Evolutionary conservation across 805 yeast species (phyloP), one percentile per base, ranked within the genome.

Genomic region (Starmerella sirachaensis): DNA sequence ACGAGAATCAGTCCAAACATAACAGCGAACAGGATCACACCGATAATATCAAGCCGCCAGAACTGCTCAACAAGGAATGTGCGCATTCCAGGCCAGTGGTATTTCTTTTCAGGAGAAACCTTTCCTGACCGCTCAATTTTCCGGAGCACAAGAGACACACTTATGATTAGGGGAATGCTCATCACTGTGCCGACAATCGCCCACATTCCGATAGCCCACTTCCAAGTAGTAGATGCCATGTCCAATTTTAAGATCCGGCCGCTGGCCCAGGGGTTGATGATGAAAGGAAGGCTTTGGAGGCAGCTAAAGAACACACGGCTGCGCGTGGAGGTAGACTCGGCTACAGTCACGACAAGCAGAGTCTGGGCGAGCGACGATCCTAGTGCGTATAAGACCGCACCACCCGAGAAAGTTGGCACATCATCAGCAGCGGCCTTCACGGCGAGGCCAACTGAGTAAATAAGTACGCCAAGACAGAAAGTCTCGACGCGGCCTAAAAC

Each of bases 141-240:
- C 81, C 76, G 75, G 54, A 76, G 76, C 3, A 65, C 11, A 50
- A 74, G 59, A 50, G 76, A 68, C 4, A 47, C 45, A 51, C 76
- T 67, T 3, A 47, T 45, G 8, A 76, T 46, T 35, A 78, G 56
- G 17, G 85, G 86, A 12, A 78, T 34, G 47, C 76, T 62, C 5
- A 73, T 53, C 26, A 76, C 59, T 27, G 86, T 85, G 65, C 74
- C 70, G 46, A 78, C 76, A 49, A 76, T 74, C 1, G 84, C 84
- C 79, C 79, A 78, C 70, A 78, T 78, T 29, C 77, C 84, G 48
- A 77, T 71, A 52, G 76, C 76, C 85, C 85, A 78, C 11, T 72
- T 64, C 76, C 82, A 75, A 26, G 64, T 52, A 5, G 35, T 28
- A 18, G 29, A 18, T 20, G 42, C 47, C 21, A 54, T 34, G 7